These are phyloP conservation scores for Backusella morwellensis DNA, from an alignment of 192 early-diverging fungal species.

Conservation along the genomic window DNA sequence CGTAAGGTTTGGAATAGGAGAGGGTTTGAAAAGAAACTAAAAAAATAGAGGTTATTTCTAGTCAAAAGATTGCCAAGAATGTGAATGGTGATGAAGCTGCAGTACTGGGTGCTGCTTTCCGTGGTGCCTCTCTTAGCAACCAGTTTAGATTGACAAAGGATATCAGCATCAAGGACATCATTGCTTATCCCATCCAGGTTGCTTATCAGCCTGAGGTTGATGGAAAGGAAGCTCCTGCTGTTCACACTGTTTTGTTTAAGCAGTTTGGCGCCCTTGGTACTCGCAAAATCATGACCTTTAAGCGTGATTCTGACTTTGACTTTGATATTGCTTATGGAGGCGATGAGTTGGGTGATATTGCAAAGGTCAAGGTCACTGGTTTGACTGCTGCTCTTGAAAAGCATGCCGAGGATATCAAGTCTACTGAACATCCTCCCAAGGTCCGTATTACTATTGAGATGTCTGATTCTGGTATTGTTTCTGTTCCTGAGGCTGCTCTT, in stretches of 20 bases:
- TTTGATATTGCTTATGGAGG: constrained; percentile 64
- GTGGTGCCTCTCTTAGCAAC: constrained; percentile 79
- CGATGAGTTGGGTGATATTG: constrained; percentile 47
- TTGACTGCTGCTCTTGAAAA: constrained; percentile 67
- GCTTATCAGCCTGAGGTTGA: constrained; percentile 47
- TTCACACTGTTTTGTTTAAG: constrained; percentile 57
- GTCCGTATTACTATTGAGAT: constrained; percentile 83
- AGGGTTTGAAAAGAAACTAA: not conserved
- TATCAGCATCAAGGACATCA: constrained; percentile 85
- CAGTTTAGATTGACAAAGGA: constrained; percentile 82
- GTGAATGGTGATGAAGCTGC: constrained; percentile 97
- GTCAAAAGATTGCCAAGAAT: constrained; percentile 87
- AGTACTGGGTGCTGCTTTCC: constrained; percentile 87
- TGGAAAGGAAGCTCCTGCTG: constrained; percentile 22
- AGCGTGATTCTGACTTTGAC: constrained; percentile 76
- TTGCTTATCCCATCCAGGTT: constrained; percentile 64
- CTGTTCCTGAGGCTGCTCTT: constrained; percentile 61
- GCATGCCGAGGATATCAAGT: constrained; percentile 54
- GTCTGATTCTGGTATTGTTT: constrained; percentile 73
- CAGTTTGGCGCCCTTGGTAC: constrained; percentile 69
- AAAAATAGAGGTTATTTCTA: constrained; percentile 12
- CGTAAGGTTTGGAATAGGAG: constrained; percentile 32
- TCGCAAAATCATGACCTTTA: constrained; percentile 86
- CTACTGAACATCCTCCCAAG: constrained; percentile 56
- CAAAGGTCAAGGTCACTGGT: constrained; percentile 62